Conservation (phyloP, 208 protist species). For the Leishmania aethiopica region DNA sequence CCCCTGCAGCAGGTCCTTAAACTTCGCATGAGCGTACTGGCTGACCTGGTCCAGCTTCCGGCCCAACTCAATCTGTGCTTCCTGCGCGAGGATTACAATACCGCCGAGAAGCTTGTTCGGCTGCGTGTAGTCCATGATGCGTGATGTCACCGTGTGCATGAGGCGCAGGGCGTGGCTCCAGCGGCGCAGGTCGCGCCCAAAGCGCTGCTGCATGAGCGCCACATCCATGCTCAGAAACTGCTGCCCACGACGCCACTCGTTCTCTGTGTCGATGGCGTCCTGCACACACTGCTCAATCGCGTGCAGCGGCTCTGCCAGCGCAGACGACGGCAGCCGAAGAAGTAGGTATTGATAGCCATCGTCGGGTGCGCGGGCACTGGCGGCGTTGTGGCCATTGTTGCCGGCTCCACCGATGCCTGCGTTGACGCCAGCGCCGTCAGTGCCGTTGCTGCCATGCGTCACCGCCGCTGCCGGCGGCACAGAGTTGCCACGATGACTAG, state of each 20-base stretch:
- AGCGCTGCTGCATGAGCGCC: constrained; percentile 79
- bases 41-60: constrained; percentile 83
- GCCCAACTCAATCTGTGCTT: constrained; percentile 84
- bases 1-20: constrained; percentile 78
- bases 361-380: background rate
- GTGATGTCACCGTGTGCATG: constrained; percentile 65
- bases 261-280: constrained; percentile 75
- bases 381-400: background rate
- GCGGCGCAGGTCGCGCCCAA: constrained; percentile 72
- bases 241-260: constrained; percentile 84
- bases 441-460: background rate
- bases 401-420: background rate
- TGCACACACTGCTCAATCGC: constrained; percentile 82
- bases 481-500: constrained; percentile 4
- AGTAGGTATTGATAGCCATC: constrained; percentile 64
- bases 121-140: constrained; percentile 89
- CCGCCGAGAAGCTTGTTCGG: constrained; percentile 85
- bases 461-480: background rate
- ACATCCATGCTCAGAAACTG: constrained; percentile 86
- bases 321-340: constrained; percentile 44
- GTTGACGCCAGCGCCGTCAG: background rate
- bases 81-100: constrained; percentile 82
- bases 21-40: constrained; percentile 78
- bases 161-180: constrained; percentile 71
- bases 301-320: constrained; percentile 63